These are phyloP conservation scores for Musa itinerans DNA, from an alignment of 176 grass and related monocot genomes.

Conservation along the genomic window DNA sequence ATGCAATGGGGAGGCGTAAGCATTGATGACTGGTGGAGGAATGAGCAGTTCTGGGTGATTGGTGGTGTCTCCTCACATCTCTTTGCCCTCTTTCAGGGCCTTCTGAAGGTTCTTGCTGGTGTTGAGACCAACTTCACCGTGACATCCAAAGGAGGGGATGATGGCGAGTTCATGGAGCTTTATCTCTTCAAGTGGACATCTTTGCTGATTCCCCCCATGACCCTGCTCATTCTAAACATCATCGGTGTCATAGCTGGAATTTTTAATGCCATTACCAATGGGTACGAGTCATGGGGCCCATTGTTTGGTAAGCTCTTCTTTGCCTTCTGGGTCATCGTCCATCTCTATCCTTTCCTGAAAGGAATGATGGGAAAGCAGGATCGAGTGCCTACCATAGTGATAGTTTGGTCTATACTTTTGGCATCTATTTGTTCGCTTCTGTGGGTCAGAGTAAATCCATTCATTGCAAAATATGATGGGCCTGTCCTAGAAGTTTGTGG, in stretches of 20 bases:
- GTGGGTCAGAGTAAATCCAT: conserved; percentile 43
- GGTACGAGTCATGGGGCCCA: conserved; percentile 40
- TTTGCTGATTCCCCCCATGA: conserved; percentile 38
- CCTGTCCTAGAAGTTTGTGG: conserved; percentile 39
- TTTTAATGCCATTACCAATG: conserved; percentile 31
- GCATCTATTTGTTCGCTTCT: conserved; percentile 38
- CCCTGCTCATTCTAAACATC: conserved; percentile 37
- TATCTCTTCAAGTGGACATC: conserved; percentile 43
- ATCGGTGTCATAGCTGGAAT: conserved; percentile 33
- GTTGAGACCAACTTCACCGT: conserved; percentile 45
- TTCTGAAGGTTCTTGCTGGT: conserved; percentile 36
- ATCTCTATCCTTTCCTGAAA: conserved; percentile 48
- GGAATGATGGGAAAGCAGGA: conserved; percentile 43
- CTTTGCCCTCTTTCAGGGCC: conserved; percentile 39
- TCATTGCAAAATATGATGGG: conserved; percentile 31
- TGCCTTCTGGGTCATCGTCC: conserved; percentile 38
- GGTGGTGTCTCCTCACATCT: conserved; percentile 39
- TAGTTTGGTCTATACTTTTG: conserved; percentile 43
- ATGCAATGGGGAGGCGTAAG: conserved; percentile 41
- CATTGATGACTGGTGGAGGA: conserved; percentile 48
- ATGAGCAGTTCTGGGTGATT: conserved; percentile 47
- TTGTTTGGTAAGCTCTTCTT: conserved; percentile 43
- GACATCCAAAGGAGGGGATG: conserved; percentile 45
- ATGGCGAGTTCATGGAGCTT: conserved; percentile 35
- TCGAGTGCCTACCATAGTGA: conserved; percentile 34